Evolutionary conservation across 192 early-diverging fungal species (phyloP).

Genomic region (Pilobolus umbonatus): DNA sequence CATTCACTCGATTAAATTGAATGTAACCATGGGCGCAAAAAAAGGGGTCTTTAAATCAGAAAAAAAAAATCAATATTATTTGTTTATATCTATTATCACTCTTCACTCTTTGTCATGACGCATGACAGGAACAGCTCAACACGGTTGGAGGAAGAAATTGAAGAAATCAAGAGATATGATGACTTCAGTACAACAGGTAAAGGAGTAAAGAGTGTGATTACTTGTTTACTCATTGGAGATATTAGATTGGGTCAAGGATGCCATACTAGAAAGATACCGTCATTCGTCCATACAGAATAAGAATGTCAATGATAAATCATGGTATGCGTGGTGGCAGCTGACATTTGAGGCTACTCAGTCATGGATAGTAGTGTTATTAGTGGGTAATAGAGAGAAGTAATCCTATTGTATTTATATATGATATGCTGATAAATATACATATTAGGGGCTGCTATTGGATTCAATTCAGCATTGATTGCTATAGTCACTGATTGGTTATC

Average conservation of each 20-base stretch:
- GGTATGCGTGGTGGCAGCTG: conserved; percentile 44
- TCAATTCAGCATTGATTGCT: conserved; percentile 84
- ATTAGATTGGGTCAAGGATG: conserved; percentile 66
- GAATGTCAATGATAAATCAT: conserved; percentile 37
- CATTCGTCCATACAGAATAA: conserved; percentile 36
- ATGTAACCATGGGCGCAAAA: no score
- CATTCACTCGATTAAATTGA: no score
- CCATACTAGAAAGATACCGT: conserved; percentile 54
- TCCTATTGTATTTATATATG: no score
- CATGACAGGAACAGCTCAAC: conserved; percentile 16
- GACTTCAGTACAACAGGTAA: conserved; percentile 67
- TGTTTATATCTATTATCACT: no score
- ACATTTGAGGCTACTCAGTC: conserved; percentile 71
- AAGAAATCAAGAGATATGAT: conserved; percentile 52
- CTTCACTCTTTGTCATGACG: no score
- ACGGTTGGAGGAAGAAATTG: conserved; percentile 39
- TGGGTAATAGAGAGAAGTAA: conserved; percentile 41
- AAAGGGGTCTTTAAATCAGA: no score
- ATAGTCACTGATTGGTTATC: conserved; percentile 89
- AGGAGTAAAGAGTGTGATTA: neutral
- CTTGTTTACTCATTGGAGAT: conserved; percentile 1
- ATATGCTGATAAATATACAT: no score
- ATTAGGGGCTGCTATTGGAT: conserved; percentile 61
- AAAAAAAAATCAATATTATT: no score
- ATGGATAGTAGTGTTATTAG: conserved; percentile 79